These are phyloP conservation scores for Tetracladium maxilliforme DNA, from an alignment of 2,329 filamentous ascomycete species.

Conservation along the genomic window DNA sequence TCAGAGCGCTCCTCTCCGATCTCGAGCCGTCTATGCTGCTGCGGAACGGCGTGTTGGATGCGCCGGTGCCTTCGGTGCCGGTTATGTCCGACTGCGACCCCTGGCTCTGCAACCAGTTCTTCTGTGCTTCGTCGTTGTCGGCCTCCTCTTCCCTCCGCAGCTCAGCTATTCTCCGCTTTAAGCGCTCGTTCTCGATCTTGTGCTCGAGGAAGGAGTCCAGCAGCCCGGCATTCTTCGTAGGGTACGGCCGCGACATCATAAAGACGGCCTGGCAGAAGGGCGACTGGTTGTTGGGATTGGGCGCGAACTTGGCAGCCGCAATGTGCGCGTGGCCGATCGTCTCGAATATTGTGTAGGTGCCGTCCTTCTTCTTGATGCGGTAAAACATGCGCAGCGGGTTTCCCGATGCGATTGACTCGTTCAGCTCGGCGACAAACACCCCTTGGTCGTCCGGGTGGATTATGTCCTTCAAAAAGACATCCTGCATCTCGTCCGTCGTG, in stretches of 20 bases:
- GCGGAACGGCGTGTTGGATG: constrained; percentile 9
- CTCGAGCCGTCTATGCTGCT: too few species aligned
- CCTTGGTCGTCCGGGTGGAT: constrained; percentile 77
- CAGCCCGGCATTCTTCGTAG: constrained; percentile 70
- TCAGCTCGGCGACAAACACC: constrained; percentile 76
- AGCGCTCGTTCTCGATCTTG: constrained; percentile 87
- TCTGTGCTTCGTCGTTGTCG: constrained; percentile 53
- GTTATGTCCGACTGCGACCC: constrained; percentile 39
- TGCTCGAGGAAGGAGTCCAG: constrained; percentile 91
- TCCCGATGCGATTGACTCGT: constrained; percentile 75
- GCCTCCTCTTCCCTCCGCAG: constrained; percentile 75
- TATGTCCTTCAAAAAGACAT: constrained; percentile 64
- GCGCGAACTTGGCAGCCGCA: constrained; percentile 48
- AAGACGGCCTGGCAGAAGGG: constrained; percentile 80
- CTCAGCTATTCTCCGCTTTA: constrained; percentile 73
- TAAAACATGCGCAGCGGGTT: constrained; percentile 74
- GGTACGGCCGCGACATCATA: constrained; percentile 83
- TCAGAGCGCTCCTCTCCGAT: constrained; percentile 24
- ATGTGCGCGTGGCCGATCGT: constrained; percentile 88
- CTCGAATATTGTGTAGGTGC: constrained; percentile 68
- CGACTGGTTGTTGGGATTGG: constrained; percentile 47
- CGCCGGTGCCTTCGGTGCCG: constrained; percentile 18
- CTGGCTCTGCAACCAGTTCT: constrained; percentile 43
- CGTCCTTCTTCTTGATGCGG: constrained; percentile 63
- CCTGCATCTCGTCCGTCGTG: constrained; percentile 52